Base-by-base conservation (phyloP, 305 asterid species). In the Fraxinus latifolia region DNA sequence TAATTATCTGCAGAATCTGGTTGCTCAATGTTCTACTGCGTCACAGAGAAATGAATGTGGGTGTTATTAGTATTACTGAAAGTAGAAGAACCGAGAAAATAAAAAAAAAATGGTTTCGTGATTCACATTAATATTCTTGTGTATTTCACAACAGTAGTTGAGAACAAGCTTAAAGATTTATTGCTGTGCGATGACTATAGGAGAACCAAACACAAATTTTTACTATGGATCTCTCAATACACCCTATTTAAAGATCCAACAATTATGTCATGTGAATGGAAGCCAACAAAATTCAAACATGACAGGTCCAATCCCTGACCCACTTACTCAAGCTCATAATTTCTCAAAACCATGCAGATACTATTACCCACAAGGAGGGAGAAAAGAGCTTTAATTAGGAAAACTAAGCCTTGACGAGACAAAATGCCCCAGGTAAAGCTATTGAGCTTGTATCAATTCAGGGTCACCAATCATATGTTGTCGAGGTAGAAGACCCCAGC, bases 1-100 rank as follows among this genome's bases (percentile, higher is more conserved):
- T 94, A 50, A 94, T 90, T 84, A 82, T 84, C 79, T 88, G 94
- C 89, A 94, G 84, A 83, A 91, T 91, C 87, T 91, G 88, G 89
- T 89, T 87, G 84, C 92, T 83, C 83, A 86, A 70, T 76, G 88
- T 88, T 88, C 94, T 87, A 87, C 97, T 94, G 89, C 12, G 62
- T 42, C 76, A 82, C 33, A 76, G 2, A 7, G 75, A 44, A 82
- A 36, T 9, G 36, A 84, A 53, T 27, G 74, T n/a, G 44, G 33
- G 17, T n/a, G 47, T 19, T 65, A 0, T 17, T 29, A n/a, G 27
- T n/a, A 42, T 27, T 60, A 53, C 12, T 42, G 71, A 60, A 39
- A 50, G n/a, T 29, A 27, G 70, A 37, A 39, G 77, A 79, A 81
- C n/a, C 25, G 31, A 27, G 44, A 34, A 34, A 58, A 72, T 23